phyloP scores from a whole-genome alignment of 352 stramenopile species.

The Peronospora farinosa region DNA sequence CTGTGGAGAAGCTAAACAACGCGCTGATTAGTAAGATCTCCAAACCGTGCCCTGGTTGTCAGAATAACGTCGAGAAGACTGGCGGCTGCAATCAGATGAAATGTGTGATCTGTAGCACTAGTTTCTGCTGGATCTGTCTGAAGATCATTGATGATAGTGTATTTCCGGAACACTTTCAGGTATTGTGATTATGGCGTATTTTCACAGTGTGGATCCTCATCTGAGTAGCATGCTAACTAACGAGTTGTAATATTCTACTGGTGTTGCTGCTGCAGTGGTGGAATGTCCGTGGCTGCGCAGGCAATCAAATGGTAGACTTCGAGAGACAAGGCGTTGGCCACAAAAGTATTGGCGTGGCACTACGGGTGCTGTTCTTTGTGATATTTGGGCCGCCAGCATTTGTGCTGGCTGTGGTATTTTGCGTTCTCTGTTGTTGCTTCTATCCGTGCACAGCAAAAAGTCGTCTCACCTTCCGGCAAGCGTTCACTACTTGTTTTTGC shows the following conservation, averaged over 20 bases:
- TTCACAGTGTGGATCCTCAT: neutral
- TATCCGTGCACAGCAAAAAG: slow-evolving; percentile 44
- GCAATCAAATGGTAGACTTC: slow-evolving; percentile 63
- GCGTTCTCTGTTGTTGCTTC: slow-evolving; percentile 58
- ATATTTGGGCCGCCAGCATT: slow-evolving; percentile 61
- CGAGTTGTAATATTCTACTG: slow-evolving; percentile 1
- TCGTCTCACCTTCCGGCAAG: slow-evolving; percentile 41
- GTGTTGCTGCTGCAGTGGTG: slow-evolving; percentile 50
- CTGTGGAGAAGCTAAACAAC: slow-evolving; percentile 81
- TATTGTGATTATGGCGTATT: slow-evolving; percentile 9
- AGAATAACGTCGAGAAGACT: slow-evolving; percentile 86
- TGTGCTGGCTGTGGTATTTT: slow-evolving; percentile 48
- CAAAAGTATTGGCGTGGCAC: slow-evolving; percentile 28
- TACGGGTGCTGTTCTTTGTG: slow-evolving; percentile 54
- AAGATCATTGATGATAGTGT: slow-evolving; percentile 74
- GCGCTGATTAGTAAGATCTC: slow-evolving; percentile 71
- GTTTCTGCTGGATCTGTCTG: slow-evolving; percentile 88
- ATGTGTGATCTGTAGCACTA: slow-evolving; percentile 68
- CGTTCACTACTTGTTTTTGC: slow-evolving; percentile 64
- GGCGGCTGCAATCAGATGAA: slow-evolving; percentile 90
- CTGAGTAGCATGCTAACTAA: neutral
- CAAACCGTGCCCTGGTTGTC: slow-evolving; percentile 83
- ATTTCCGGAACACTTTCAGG: slow-evolving; percentile 85
- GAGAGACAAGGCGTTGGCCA: slow-evolving; percentile 39
- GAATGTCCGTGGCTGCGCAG: slow-evolving; percentile 66